phyloP scores from a whole-genome alignment of 129 eudicot genomes.

The Flaveria brownii region DNA sequence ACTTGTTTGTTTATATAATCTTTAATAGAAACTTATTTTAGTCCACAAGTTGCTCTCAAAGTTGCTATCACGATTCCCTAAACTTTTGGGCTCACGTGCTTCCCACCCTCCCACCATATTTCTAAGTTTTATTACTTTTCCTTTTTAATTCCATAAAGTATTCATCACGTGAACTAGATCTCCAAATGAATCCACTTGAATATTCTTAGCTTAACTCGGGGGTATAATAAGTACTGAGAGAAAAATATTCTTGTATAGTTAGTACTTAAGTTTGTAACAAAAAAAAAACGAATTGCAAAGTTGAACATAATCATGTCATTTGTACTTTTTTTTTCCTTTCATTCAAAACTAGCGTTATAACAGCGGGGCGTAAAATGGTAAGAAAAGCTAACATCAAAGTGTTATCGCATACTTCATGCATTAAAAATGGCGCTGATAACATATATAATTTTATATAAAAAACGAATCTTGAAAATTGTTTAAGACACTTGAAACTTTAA shows the following conservation, averaged over 20 bases:
- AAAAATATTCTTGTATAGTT: neutral
- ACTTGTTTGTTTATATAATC: neutral
- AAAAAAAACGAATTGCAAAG: no score
- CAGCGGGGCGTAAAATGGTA: no score
- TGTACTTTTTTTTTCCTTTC: no score
- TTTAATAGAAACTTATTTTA: neutral
- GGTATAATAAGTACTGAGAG: neutral
- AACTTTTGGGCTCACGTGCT: neutral
- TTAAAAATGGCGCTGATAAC: no score
- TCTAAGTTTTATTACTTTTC: neutral
- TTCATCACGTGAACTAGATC: slow-evolving; percentile 4
- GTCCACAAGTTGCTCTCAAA: neutral
- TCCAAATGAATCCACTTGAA: slow-evolving; percentile 1
- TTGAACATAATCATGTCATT: no score
- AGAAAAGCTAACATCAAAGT: no score
- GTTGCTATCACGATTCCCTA: neutral
- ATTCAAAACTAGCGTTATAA: no score
- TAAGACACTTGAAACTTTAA: no score
- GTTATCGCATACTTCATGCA: no score
- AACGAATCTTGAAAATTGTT: no score
- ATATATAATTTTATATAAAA: no score
- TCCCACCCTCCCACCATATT: neutral
- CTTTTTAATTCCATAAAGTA: neutral
- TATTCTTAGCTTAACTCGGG: neutral
- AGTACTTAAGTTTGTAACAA: no score